Percentiles rank a stretch among this genome's conserved stretches.
These are phyloP conservation scores for Cercophora scortea DNA, from an alignment of 495 filamentous ascomycete species.

Conservation along the genomic window DNA sequence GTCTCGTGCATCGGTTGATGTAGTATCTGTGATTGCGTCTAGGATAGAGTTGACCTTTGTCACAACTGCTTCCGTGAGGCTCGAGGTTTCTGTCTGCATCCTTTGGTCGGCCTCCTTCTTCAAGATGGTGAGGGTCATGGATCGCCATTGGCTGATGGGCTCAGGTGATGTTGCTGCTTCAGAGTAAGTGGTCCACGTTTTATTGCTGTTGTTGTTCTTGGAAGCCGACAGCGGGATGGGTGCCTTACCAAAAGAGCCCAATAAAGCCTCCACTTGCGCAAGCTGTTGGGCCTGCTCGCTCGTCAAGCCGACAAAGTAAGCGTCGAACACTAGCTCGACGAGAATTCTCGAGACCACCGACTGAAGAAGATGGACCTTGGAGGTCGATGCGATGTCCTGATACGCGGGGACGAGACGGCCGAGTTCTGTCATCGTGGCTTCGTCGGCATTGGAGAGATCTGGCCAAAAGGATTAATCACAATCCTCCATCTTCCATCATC, in stretches of 20 bases:
- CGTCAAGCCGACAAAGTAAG: conserved; percentile 45
- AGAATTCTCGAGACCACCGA: conserved; percentile 42
- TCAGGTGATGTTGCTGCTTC: conserved; percentile 31
- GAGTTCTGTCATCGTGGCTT: conserved; percentile 29
- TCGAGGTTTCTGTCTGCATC: conserved; percentile 33
- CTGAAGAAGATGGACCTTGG: conserved; percentile 47
- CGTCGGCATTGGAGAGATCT: conserved; percentile 33
- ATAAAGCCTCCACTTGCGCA: conserved; percentile 34
- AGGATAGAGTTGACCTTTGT: conserved; percentile 30
- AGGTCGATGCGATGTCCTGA: conserved; percentile 34
- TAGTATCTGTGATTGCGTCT: conserved; percentile 32
- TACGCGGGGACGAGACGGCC: conserved; percentile 41
- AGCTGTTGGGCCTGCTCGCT: conserved; percentile 33
- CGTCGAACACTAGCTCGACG: conserved; percentile 42
- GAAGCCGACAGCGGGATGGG: not conserved
- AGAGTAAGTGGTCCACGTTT: not conserved
- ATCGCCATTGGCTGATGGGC: conserved; percentile 48
- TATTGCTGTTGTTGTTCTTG: not conserved
- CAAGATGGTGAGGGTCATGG: conserved; percentile 42
- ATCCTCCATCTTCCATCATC: not conserved
- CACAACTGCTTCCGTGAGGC: conserved; percentile 28
- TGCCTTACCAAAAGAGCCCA: conserved; percentile 36
- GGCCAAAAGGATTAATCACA: not conserved
- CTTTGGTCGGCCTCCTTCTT: conserved; percentile 35
- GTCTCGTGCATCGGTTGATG: conserved; percentile 35